Conservation (phyloP, 768 basidiomycete species). For the Leccinum aurantiacum region DNA sequence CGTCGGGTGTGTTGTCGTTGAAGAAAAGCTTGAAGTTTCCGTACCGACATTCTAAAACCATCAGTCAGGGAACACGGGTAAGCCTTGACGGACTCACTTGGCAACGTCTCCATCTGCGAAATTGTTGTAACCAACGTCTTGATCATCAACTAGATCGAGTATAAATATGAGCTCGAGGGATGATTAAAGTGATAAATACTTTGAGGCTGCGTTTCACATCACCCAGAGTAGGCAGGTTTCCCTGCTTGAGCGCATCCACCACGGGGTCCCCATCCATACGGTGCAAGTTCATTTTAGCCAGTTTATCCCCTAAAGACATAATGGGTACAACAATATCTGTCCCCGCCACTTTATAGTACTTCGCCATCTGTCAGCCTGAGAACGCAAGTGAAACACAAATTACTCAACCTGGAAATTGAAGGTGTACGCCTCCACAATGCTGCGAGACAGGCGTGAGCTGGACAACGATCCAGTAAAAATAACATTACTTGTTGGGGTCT, state of each 20-base stretch:
- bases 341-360: slow-evolving; percentile 74
- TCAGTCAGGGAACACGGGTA: slow-evolving; percentile 1
- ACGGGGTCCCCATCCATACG: slow-evolving; percentile 53
- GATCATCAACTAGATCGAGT: slow-evolving; percentile 54
- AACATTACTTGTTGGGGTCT: slow-evolving; percentile 76
- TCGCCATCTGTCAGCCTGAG: slow-evolving; percentile 9
- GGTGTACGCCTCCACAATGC: slow-evolving; percentile 85
- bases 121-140: slow-evolving; percentile 79
- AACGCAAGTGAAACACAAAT: neutral
- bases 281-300: slow-evolving; percentile 51
- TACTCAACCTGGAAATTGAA: slow-evolving; percentile 72
- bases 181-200: slow-evolving; percentile 36
- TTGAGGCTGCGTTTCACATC: slow-evolving; percentile 85
- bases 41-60: slow-evolving; percentile 63
- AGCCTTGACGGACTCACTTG: slow-evolving; percentile 49
- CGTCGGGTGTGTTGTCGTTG: slow-evolving; percentile 71
- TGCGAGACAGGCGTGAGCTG: slow-evolving; percentile 32
- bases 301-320: slow-evolving; percentile 66
- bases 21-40: slow-evolving; percentile 91
- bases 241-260: slow-evolving; percentile 54
- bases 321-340: slow-evolving; percentile 61
- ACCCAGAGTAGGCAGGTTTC: slow-evolving; percentile 66
- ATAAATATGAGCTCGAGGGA: neutral
- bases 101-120: slow-evolving; percentile 75
- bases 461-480: slow-evolving; percentile 5